Percentiles rank a stretch among this genome's conserved stretches.
These are phyloP conservation scores for Psidium guajava DNA, from an alignment of 345 rosid genomes.

Conservation along the genomic window DNA sequence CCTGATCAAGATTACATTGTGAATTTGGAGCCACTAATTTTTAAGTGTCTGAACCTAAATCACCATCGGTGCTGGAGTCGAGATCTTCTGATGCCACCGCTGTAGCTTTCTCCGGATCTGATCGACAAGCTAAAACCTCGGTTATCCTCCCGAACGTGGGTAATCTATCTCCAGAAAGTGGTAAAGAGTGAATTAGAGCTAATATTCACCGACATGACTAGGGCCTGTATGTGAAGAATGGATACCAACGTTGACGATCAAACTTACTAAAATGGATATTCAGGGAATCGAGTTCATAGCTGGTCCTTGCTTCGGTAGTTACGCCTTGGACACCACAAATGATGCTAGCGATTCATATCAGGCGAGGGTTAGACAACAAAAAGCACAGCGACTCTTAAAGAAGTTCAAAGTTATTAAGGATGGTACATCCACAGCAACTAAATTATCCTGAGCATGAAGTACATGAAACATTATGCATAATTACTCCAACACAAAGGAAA, in stretches of 20 bases:
- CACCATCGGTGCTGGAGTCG: not conserved
- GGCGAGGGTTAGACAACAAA: not conserved
- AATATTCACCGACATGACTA: not conserved
- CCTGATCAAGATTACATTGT: not conserved
- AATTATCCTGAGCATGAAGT: not conserved
- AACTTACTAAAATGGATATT: not conserved
- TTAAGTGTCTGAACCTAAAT: not conserved
- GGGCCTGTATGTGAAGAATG: not conserved
- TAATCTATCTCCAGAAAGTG: too few relatives aligned
- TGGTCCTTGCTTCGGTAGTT: not conserved
- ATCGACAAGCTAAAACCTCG: not conserved
- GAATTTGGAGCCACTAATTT: not conserved
- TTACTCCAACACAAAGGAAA: not conserved
- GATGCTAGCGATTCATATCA: not conserved
- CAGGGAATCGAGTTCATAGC: not conserved
- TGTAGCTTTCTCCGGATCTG: not conserved
- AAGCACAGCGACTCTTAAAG: not conserved
- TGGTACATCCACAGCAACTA: not conserved
- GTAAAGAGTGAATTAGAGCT: too few relatives aligned
- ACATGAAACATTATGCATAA: not conserved
- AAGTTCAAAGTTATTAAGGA: not conserved
- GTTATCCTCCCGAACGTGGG: not conserved
- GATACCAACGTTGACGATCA: not conserved
- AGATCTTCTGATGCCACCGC: not conserved
- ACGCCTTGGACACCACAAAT: not conserved